These are phyloP conservation scores for Penicillium sp. DNA, from an alignment of 2,329 filamentous ascomycete genomes.

Conservation along the genomic window DNA sequence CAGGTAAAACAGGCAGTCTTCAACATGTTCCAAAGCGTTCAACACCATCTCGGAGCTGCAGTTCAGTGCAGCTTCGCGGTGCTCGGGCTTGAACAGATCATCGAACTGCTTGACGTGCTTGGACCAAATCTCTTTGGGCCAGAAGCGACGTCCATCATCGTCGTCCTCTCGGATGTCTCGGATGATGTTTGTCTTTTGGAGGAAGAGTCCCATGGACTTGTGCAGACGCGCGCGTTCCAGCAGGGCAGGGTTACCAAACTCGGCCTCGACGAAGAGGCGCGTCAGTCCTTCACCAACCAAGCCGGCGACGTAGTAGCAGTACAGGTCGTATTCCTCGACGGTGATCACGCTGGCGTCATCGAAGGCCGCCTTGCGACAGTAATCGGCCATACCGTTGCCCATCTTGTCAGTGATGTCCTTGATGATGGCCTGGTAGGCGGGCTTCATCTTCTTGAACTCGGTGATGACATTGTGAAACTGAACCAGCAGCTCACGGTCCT, in stretches of 20 bases:
- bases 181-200: slow-evolving; percentile 98
- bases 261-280: slow-evolving; percentile 74
- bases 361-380: slow-evolving; percentile 71
- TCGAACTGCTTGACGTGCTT: slow-evolving; percentile 86
- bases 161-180: slow-evolving; percentile 87
- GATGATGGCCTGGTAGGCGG: slow-evolving; percentile 74
- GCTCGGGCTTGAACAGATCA: slow-evolving; percentile 75
- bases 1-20: slow-evolving; percentile 97
- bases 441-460: slow-evolving; percentile 83
- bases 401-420: slow-evolving; percentile 87
- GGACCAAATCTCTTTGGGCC: slow-evolving; percentile 92
- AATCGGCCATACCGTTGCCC: slow-evolving; percentile 98
- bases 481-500: slow-evolving; percentile 83
- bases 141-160: slow-evolving; percentile 80
- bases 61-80: slow-evolving; percentile 67
- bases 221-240: slow-evolving; percentile 69
- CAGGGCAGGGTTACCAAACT: slow-evolving; percentile 77
- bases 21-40: slow-evolving; percentile 73
- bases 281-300: slow-evolving; percentile 93
- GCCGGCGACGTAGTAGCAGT: slow-evolving; percentile 95
- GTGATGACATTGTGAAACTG: slow-evolving; percentile 79
- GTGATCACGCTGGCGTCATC: slow-evolving; percentile 73
- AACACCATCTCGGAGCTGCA: slow-evolving; percentile 92
- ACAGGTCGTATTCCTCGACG: slow-evolving; percentile 82
- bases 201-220: slow-evolving; percentile 92